These are phyloP conservation scores for Pichia scutulata DNA, from an alignment of 805 yeast species.

Conservation along the genomic window DNA sequence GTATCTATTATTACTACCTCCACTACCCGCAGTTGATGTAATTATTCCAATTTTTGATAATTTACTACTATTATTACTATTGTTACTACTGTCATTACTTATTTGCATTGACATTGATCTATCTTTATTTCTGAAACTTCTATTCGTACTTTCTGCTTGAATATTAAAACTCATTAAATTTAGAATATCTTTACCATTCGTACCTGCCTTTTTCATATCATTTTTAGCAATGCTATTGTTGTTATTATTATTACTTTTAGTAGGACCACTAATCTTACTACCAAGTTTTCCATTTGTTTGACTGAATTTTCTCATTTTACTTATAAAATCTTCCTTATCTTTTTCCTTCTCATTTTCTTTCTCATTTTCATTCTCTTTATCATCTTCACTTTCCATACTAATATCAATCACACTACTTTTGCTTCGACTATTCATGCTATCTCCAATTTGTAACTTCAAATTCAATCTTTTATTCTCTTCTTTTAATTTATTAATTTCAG, in stretches of 20 bases:
- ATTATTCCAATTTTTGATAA: neutral
- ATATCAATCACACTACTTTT: neutral
- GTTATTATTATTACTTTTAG: too few relatives aligned
- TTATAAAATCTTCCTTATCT: neutral
- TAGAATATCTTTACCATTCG: neutral
- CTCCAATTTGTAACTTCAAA: constrained; percentile 3
- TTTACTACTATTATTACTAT: neutral
- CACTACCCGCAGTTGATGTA: neutral
- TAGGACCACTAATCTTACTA: too few relatives aligned
- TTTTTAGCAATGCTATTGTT: neutral
- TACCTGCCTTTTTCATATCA: neutral
- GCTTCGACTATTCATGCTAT: neutral
- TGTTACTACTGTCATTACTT: neutral
- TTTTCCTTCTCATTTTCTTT: neutral
- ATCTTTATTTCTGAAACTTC: neutral
- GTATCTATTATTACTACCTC: neutral
- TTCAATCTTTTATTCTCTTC: constrained; percentile 1
- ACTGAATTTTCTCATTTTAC: constrained; percentile 2
- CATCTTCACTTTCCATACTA: neutral
- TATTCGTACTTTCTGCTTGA: constrained; percentile 5
- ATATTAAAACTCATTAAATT: constrained; percentile 2
- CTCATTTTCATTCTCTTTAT: neutral
- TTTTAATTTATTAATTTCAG: neutral
- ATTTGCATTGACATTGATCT: constrained; percentile 1
- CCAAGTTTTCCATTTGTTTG: neutral